A percentile compares a stretch with the other conserved stretches of the same genome.
Evolutionary conservation across 371 early-diverging fungal species (phyloP).

Genomic region (Mortierella sp.): DNA sequence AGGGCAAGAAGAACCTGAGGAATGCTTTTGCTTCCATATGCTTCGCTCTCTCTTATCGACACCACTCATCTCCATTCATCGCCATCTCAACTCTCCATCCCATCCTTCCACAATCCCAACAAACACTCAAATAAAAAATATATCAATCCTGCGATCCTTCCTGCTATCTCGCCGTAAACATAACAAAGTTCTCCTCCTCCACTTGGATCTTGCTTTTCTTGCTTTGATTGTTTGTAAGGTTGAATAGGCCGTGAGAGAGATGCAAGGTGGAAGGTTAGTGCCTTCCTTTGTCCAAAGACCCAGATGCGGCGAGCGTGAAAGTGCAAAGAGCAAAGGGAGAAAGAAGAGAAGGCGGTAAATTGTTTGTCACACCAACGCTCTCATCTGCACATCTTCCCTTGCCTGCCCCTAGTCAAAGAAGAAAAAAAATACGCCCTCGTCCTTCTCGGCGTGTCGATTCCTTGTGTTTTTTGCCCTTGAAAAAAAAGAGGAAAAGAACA

Average conservation of each 20-base stretch:
- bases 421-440: not conserved
- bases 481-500: not conserved
- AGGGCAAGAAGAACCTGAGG: not conserved
- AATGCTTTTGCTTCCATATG: no score
- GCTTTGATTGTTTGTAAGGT: not conserved
- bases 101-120: not conserved
- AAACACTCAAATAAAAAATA: no score
- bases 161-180: not conserved
- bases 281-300: not conserved
- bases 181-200: not conserved
- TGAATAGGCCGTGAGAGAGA: not conserved
- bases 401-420: not conserved
- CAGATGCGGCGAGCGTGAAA: not conserved
- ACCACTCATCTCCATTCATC: slow-evolving; percentile 9
- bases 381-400: not conserved
- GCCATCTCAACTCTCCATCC: not conserved
- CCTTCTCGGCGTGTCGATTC: not conserved
- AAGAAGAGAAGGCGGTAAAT: not conserved
- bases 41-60: not conserved
- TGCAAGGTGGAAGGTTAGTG: no score
- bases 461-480: not conserved
- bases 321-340: no score
- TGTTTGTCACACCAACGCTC: slow-evolving; percentile 11
- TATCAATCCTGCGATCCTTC: not conserved
- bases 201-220: not conserved